These are phyloP conservation scores for Myotisia sp. DNA, from an alignment of 2,329 filamentous ascomycete species.

Conservation along the genomic window DNA sequence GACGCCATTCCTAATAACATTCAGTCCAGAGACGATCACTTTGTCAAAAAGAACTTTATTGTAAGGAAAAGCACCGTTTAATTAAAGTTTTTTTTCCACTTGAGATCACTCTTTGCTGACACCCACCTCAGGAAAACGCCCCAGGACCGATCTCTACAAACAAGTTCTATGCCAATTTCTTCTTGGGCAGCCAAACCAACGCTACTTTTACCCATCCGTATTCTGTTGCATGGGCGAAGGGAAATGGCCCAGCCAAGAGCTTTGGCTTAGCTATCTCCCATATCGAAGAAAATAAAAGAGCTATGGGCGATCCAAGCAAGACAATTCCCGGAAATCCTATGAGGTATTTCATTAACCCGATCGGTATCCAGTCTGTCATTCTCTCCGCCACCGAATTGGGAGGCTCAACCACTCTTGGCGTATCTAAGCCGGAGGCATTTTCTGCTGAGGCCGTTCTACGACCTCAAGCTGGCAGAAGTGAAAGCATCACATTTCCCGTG, in stretches of 20 bases:
- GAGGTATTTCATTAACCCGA: slow-evolving; percentile 64
- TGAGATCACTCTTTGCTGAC: slow-evolving; percentile 11
- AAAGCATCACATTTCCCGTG: slow-evolving; percentile 61
- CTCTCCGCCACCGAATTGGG: slow-evolving; percentile 65
- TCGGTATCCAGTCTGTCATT: slow-evolving; percentile 67
- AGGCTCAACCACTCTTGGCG: slow-evolving; percentile 41
- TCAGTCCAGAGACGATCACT: slow-evolving; percentile 27
- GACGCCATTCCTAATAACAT: slow-evolving; percentile 27
- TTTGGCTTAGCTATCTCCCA: slow-evolving; percentile 71
- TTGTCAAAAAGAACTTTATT: slow-evolving; percentile 27
- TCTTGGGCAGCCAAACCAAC: slow-evolving; percentile 55
- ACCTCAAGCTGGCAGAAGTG: slow-evolving; percentile 37
- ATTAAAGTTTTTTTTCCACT: neutral
- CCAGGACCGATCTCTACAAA: slow-evolving; percentile 31
- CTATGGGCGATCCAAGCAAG: slow-evolving; percentile 46
- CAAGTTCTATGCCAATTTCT: slow-evolving; percentile 64
- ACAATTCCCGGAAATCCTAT: slow-evolving; percentile 42
- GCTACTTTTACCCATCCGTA: slow-evolving; percentile 66
- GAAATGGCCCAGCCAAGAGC: slow-evolving; percentile 46
- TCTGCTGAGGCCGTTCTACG: slow-evolving; percentile 55
- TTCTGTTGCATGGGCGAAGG: slow-evolving; percentile 52
- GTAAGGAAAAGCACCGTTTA: slow-evolving; percentile 19
- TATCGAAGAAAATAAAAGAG: slow-evolving; percentile 51
- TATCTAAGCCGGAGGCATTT: slow-evolving; percentile 40
- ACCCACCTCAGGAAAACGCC: slow-evolving; percentile 16